These are phyloP conservation scores for Penstemon newberryi DNA, from an alignment of 257 asterid species.

Conservation along the genomic window DNA sequence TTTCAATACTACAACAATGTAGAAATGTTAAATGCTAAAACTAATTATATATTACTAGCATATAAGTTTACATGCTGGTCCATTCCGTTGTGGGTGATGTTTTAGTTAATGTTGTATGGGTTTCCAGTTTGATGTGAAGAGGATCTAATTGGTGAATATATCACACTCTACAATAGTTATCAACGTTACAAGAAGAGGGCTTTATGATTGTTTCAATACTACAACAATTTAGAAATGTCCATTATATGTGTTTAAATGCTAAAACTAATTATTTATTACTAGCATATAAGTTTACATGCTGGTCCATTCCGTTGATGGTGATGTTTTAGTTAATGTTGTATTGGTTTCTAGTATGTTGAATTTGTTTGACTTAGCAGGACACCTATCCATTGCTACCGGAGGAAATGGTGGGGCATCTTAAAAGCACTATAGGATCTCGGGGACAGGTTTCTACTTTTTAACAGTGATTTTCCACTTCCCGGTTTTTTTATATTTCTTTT, in stretches of 20 bases:
- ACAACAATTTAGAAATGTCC: slow-evolving; percentile 6
- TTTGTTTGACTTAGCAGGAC: slow-evolving; percentile 49
- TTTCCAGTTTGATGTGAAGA: not conserved
- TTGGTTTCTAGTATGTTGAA: slow-evolving; percentile 22
- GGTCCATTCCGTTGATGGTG: slow-evolving; percentile 14
- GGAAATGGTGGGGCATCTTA: slow-evolving; percentile 85
- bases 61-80: not conserved
- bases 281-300: not conserved
- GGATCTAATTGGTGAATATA: not conserved
- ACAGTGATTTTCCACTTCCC: slow-evolving; percentile 17
- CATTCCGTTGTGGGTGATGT: slow-evolving; percentile 12
- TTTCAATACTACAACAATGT: slow-evolving; percentile 15
- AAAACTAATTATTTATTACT: not conserved
- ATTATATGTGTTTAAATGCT: not conserved
- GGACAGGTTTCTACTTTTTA: slow-evolving; percentile 74
- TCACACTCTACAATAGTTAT: slow-evolving; percentile 9
- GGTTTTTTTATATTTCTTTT: slow-evolving; percentile 20
- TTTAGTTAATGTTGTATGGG: slow-evolving; percentile 12
- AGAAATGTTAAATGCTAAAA: not conserved
- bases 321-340: slow-evolving; percentile 15
- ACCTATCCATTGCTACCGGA: slow-evolving; percentile 64
- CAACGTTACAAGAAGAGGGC: slow-evolving; percentile 1
- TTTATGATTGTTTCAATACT: slow-evolving; percentile 5
- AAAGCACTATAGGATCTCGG: slow-evolving; percentile 62
- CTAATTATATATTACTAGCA: not conserved